These are phyloP conservation scores for Stagonosporopsis chrysanthemi DNA, from an alignment of 2,329 filamentous ascomycete genomes.

Conservation along the genomic window DNA sequence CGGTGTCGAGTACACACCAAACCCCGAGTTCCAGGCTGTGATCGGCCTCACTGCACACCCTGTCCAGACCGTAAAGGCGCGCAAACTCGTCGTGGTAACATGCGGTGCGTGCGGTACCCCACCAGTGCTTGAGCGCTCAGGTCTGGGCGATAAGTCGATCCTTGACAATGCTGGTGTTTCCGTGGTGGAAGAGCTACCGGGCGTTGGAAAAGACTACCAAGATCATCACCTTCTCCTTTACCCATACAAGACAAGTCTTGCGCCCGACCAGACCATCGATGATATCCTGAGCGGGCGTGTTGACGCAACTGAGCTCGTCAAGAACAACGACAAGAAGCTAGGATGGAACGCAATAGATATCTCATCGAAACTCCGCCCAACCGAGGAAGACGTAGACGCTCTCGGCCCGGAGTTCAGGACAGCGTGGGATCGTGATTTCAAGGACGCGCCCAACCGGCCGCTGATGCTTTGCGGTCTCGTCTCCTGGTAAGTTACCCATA, in stretches of 20 bases:
- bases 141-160: constrained; percentile 62
- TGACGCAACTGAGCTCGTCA: constrained; percentile 56
- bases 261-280: constrained; percentile 62
- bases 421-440: constrained; percentile 66
- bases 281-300: constrained; percentile 59
- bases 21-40: constrained; percentile 48
- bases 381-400: constrained; percentile 59
- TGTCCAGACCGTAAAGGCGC: constrained; percentile 56
- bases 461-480: constrained; percentile 56
- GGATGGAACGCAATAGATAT: constrained; percentile 67
- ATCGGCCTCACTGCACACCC: constrained; percentile 45
- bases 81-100: constrained; percentile 62
- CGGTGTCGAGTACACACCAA: constrained; percentile 66
- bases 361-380: constrained; percentile 64
- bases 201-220: constrained; percentile 70
- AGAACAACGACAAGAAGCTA: constrained; percentile 58
- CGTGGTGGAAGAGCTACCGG: constrained; percentile 62
- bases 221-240: constrained; percentile 66
- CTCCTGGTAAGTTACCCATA: constrained; percentile 38
- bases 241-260: constrained; percentile 59
- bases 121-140: constrained; percentile 67
- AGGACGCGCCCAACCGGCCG: constrained; percentile 55
- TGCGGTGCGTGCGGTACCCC: constrained; percentile 63
- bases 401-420: constrained; percentile 62
- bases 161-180: constrained; percentile 61